Evolutionary conservation across 1,139 yeast genomes (phyloP).

Genomic region (Taphrina pruni): DNA sequence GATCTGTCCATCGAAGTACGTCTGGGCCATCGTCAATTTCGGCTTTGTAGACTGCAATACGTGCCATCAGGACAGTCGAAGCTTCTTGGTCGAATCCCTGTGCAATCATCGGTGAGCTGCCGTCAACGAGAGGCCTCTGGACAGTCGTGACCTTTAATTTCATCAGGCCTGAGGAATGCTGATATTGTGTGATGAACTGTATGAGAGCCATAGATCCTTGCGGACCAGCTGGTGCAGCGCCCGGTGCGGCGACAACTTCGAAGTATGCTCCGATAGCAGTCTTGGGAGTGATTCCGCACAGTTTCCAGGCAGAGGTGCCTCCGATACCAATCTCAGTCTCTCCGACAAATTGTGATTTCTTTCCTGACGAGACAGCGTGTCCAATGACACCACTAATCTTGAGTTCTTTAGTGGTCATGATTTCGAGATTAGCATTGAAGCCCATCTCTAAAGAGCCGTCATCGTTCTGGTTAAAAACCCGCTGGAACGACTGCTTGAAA

Average conservation of each 20-base stretch:
- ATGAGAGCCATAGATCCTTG: slow-evolving; percentile 55
- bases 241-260: slow-evolving; percentile 63
- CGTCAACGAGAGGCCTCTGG: slow-evolving; percentile 64
- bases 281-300: slow-evolving; percentile 81
- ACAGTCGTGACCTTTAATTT: slow-evolving; percentile 91
- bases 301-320: slow-evolving; percentile 84
- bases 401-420: slow-evolving; percentile 85
- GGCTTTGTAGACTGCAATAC: slow-evolving; percentile 88
- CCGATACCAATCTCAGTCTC: slow-evolving; percentile 95
- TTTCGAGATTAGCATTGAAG: slow-evolving; percentile 82
- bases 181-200: slow-evolving; percentile 80
- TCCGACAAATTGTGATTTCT: slow-evolving; percentile 72
- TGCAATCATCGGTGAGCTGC: slow-evolving; percentile 60
- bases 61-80: slow-evolving; percentile 93
- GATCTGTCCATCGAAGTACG: slow-evolving; percentile 83
- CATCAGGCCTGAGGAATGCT: slow-evolving; percentile 64
- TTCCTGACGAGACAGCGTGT: slow-evolving; percentile 78
- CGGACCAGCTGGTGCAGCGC: slow-evolving; percentile 53
- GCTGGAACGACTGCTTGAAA: slow-evolving; percentile 89
- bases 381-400: slow-evolving; percentile 94
- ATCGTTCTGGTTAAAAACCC: slow-evolving; percentile 83
- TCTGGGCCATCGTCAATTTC: slow-evolving; percentile 78
- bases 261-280: slow-evolving; percentile 87
- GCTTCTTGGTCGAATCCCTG: slow-evolving; percentile 96
- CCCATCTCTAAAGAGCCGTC: slow-evolving; percentile 87